phyloP scores from a whole-genome alignment of 352 stramenopile genomes.

The Thalassiosira livingstoniorum region DNA sequence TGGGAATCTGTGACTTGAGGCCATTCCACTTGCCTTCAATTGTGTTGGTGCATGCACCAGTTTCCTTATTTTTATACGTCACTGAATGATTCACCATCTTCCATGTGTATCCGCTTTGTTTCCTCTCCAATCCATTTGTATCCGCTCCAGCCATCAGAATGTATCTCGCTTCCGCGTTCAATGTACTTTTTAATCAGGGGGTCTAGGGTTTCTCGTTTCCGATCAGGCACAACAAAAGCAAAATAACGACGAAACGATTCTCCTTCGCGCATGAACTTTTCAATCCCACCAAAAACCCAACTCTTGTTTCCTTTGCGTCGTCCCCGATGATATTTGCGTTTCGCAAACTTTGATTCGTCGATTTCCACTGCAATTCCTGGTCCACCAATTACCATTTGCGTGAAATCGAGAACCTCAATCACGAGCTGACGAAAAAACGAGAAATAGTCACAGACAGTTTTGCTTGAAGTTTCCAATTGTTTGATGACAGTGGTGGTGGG shows the following conservation, averaged over 20 bases:
- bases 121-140: constrained; percentile 3
- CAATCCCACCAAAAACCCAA: constrained; percentile 5
- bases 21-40: constrained; percentile 8
- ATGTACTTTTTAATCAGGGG: not conserved
- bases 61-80: not conserved
- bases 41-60: not conserved
- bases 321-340: not conserved
- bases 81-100: not conserved
- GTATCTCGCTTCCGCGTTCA: not conserved
- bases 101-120: not conserved
- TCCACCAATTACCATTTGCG: not conserved
- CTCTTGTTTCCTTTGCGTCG: not conserved
- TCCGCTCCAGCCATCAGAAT: not conserved
- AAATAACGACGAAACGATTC: not conserved
- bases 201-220: not conserved
- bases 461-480: not conserved
- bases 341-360: not conserved
- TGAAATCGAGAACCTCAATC: not conserved
- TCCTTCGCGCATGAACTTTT: not conserved
- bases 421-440: not conserved
- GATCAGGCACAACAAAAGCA: not conserved
- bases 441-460: not conserved
- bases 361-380: not conserved
- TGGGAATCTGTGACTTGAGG: not conserved
- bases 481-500: not conserved